Percentiles rank a stretch among this genome's conserved stretches.
Conservation (phyloP, 192 early-diverging fungal genomes). For the Helicostylum pulchrum region DNA sequence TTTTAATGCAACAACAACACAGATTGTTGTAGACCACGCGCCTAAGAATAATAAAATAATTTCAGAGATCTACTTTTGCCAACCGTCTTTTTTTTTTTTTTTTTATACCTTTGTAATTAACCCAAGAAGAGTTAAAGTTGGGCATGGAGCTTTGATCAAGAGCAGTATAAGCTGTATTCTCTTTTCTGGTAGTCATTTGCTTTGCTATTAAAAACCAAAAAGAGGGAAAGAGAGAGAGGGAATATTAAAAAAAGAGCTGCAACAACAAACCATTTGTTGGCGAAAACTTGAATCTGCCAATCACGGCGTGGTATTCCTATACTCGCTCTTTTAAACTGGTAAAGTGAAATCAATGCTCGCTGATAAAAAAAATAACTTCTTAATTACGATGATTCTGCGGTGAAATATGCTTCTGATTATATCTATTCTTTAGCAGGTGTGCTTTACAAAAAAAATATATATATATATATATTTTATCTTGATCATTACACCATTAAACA, state of each 20-base stretch:
- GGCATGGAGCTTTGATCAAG: conserved; percentile 56
- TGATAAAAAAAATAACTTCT: too few relatives aligned
- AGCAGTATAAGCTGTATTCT: conserved; percentile 12
- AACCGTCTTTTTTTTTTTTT: neutral
- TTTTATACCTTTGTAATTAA: conserved; percentile 54
- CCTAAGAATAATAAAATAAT: conserved; percentile 50
- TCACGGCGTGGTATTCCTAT: too few relatives aligned
- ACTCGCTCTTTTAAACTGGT: too few relatives aligned
- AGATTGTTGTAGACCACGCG: conserved; percentile 86
- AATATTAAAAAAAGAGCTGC: neutral
- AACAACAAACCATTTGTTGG: too few relatives aligned
- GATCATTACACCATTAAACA: too few relatives aligned
- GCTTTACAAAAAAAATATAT: too few relatives aligned
- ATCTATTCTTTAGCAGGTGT: too few relatives aligned
- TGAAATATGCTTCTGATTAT: too few relatives aligned
- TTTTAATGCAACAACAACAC: conserved; percentile 78
- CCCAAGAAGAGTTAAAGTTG: conserved; percentile 62
- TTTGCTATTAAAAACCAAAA: neutral
- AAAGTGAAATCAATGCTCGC: too few relatives aligned
- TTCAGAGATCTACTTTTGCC: neutral
- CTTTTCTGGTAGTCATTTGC: conserved; percentile 5
- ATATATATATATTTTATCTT: too few relatives aligned
- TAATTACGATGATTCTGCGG: too few relatives aligned
- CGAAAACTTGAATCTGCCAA: too few relatives aligned
- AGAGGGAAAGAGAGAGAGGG: neutral